Evolutionary conservation across 2,329 filamentous ascomycete species (phyloP).

Genomic region (Trichocomaceae sp.): DNA sequence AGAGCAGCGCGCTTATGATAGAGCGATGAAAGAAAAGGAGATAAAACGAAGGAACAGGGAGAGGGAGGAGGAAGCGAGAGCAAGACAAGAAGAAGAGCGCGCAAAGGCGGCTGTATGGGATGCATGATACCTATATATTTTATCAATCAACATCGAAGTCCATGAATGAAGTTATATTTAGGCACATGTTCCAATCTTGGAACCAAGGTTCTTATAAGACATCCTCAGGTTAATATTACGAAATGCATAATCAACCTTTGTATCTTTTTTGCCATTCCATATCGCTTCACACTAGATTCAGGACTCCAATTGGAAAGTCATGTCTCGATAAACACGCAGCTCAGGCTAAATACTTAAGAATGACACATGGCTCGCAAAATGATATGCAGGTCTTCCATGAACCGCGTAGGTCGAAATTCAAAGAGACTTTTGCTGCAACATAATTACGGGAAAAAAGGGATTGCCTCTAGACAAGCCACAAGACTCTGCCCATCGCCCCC

Average conservation of each 20-base stretch:
- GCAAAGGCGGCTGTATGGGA: constrained; percentile 87
- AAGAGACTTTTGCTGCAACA: neutral
- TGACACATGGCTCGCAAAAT: neutral
- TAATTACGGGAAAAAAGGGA: neutral
- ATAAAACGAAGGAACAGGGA: constrained; percentile 68
- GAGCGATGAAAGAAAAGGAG: constrained; percentile 75
- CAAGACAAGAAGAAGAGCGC: constrained; percentile 60
- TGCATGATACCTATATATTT: constrained; percentile 37
- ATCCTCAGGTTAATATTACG: too few relatives aligned
- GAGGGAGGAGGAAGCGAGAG: constrained; percentile 56
- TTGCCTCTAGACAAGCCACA: neutral
- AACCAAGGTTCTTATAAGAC: too few relatives aligned
- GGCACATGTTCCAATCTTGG: too few relatives aligned
- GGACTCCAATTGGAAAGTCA: neutral
- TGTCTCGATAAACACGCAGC: neutral
- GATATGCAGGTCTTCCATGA: neutral
- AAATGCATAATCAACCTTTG: neutral
- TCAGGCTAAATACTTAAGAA: neutral
- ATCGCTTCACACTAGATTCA: neutral
- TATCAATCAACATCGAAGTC: neutral
- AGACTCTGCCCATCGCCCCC: neutral
- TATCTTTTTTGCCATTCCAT: neutral
- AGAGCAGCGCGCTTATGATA: constrained; percentile 82
- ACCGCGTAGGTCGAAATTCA: neutral
- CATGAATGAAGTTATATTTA: neutral